Evolutionary conservation across 257 asterid genomes (phyloP).

Genomic region (Phtheirospermum japonicum): DNA sequence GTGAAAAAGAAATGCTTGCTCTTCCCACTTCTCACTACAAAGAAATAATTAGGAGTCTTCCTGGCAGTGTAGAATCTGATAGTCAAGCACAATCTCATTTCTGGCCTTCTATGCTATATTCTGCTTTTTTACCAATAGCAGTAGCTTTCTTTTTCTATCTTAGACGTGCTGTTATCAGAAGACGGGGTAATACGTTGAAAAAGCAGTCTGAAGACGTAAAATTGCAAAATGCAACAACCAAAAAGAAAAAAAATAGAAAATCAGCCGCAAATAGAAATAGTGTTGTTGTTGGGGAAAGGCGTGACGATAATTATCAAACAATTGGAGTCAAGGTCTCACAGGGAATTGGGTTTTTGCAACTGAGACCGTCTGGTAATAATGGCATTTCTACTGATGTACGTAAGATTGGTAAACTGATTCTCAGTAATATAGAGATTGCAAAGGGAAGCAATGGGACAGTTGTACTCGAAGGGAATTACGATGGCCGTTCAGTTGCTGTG

Average conservation of each 20-base stretch:
- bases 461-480: constrained; percentile 79
- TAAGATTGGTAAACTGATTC: constrained; percentile 64
- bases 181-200: constrained; percentile 11
- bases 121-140: constrained; percentile 35
- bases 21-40: constrained; percentile 37
- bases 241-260: constrained; percentile 65
- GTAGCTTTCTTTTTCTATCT: constrained; percentile 32
- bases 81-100: constrained; percentile 29
- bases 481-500: constrained; percentile 87
- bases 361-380: constrained; percentile 25
- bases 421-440: constrained; percentile 64
- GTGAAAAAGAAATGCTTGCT: constrained; percentile 42
- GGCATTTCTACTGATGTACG: constrained; percentile 42
- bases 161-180: constrained; percentile 23
- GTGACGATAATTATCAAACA: background rate
- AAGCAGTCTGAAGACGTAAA: constrained; percentile 35
- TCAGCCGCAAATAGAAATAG: constrained; percentile 33
- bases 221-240: constrained; percentile 36
- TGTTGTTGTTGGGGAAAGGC: constrained; percentile 13
- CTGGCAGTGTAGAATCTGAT: constrained; percentile 35
- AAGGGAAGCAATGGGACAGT: constrained; percentile 93
- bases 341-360: constrained; percentile 19
- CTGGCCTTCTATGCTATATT: constrained; percentile 42
- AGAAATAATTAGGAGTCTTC: constrained; percentile 36
- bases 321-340: background rate